Evolutionary conservation across 805 yeast genomes (phyloP).

Genomic region (Wickerhamiella kurtzmanii): DNA sequence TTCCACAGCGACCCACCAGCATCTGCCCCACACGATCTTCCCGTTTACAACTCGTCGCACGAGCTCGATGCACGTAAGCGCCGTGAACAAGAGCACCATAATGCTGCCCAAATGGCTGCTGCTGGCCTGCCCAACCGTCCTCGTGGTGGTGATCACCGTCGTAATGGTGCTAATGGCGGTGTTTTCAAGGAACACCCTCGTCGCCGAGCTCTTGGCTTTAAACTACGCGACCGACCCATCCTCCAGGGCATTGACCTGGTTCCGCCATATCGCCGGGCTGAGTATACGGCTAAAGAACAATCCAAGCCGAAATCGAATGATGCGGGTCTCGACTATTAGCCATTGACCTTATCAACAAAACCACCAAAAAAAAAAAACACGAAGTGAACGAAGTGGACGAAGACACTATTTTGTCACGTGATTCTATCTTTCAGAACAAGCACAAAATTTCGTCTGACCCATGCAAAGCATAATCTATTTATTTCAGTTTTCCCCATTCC

Average conservation of each 20-base stretch:
- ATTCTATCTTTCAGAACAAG: too few relatives aligned
- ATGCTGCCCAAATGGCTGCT: background rate
- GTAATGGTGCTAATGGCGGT: background rate
- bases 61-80: conserved; percentile 47
- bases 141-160: background rate
- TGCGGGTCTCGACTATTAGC: conserved; percentile 4
- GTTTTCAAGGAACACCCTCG: too few relatives aligned
- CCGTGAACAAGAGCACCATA: conserved; percentile 6
- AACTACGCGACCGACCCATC: conserved; percentile 14
- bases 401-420: too few relatives aligned
- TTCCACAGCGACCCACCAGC: conserved; percentile 60
- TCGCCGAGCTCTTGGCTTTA: conserved; percentile 16
- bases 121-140: conserved; percentile 2
- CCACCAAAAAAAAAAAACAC: too few relatives aligned
- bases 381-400: too few relatives aligned
- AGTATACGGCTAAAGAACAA: background rate
- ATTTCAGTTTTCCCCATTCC: too few relatives aligned
- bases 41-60: conserved; percentile 72
- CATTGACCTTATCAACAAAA: too few relatives aligned
- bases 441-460: too few relatives aligned
- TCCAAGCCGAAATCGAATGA: background rate
- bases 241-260: conserved; percentile 14
- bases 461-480: too few relatives aligned
- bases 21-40: conserved; percentile 38
- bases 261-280: conserved; percentile 19